Base-by-base conservation (phyloP, 2,329 filamentous ascomycete species). In the Hawksworthiomyces lignivorus region DNA sequence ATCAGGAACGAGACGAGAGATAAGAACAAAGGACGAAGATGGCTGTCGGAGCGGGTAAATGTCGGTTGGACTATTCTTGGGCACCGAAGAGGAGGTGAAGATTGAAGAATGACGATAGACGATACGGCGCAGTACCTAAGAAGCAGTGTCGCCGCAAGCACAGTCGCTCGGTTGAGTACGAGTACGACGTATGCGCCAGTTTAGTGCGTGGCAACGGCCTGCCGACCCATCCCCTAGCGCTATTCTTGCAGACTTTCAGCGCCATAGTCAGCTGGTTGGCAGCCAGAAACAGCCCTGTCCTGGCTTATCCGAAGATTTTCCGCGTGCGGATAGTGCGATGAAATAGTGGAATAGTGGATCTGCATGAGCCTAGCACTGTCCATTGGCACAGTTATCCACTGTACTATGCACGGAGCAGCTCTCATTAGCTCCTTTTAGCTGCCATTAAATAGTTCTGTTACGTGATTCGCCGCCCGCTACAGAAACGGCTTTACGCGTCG, bases 401-500 rank as follows among this genome's bases (percentile, higher is more conserved):
- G 32, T 10, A 29, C 29, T 7, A 7, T 27, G 21, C 29, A 22
- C 36, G n/a, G 30, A 7, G 12, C 27, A 29, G 15, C 27, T n/a
- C n/a, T n/a, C n/a, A n/a, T n/a, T n/a, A n/a, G n/a, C n/a, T n/a
- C n/a, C n/a, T n/a, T n/a, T n/a, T n/a, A n/a, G n/a, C n/a, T n/a
- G n/a, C n/a, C n/a, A n/a, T n/a, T n/a, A n/a, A 33, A 7, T 12
- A 17, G 5, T 19, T 17, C 12, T 17, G 12, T 31, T 28, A 31
- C 39, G 21, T 20, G 32, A 36, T 31, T 36, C 32, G 19, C 20
- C 24, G n/a, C n/a, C n/a, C n/a, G n/a, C n/a, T n/a, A n/a, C n/a
- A n/a, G n/a, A 37, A 41, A 39, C 38, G 18, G 44, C 41, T 49
- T 49, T 34, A 52, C 48, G 50, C 50, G 50, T 51, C 41, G 44